A percentile compares a stretch with the other conserved stretches of the same genome.
phyloP scores from a whole-genome alignment of 768 basidiomycete species.

The Leccinum disarticulatum region DNA sequence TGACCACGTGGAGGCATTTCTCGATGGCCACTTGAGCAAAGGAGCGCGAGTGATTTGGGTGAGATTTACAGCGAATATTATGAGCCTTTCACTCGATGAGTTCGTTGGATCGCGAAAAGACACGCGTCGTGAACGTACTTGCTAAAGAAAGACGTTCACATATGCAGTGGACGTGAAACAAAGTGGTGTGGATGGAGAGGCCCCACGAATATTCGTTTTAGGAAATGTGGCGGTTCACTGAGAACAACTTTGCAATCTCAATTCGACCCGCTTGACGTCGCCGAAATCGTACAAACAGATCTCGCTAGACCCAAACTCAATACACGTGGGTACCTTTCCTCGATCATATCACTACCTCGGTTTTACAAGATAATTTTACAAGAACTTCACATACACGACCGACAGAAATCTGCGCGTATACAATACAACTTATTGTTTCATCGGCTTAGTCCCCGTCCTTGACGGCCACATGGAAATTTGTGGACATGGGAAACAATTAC shows the following conservation, averaged over 20 bases:
- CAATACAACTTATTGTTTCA: neutral
- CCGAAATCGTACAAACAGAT: neutral
- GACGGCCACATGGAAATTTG: neutral
- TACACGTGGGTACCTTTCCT: neutral
- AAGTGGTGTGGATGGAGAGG: neutral
- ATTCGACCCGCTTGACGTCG: neutral
- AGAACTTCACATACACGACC: neutral
- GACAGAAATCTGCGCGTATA: neutral
- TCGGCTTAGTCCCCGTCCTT: neutral
- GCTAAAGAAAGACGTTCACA: conserved; percentile 9
- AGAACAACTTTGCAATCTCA: too few species aligned
- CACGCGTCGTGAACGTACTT: conserved; percentile 16
- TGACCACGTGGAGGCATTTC: conserved; percentile 54
- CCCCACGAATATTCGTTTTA: conserved; percentile 15
- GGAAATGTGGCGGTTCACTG: conserved; percentile 24
- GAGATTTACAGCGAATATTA: neutral
- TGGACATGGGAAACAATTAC: too few species aligned
- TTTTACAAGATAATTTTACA: neutral
- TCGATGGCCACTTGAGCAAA: neutral
- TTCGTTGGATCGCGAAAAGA: conserved; percentile 2
- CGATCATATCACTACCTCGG: neutral
- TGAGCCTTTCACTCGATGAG: neutral
- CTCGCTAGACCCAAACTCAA: neutral
- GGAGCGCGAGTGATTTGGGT: neutral
- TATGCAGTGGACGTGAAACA: conserved; percentile 22